A percentile compares a stretch with the other conserved stretches of the same genome.
Conservation (phyloP, 2,329 filamentous ascomycete genomes). For the Ustilaginoidea virens region DNA sequence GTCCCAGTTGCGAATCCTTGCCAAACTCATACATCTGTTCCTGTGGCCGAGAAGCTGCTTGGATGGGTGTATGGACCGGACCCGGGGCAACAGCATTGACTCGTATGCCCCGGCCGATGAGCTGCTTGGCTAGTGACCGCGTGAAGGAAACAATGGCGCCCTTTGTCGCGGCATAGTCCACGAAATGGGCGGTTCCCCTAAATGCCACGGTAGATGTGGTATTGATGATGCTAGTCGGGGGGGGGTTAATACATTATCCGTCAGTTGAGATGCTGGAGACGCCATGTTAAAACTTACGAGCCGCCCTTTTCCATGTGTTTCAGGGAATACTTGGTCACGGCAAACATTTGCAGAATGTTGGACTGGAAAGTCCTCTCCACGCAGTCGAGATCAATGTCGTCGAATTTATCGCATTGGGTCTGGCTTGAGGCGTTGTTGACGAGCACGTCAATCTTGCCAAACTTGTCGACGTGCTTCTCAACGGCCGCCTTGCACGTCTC, state of each 20-base stretch:
- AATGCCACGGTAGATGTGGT: slow-evolving; percentile 38
- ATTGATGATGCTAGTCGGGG: slow-evolving; percentile 35
- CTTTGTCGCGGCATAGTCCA: slow-evolving; percentile 43
- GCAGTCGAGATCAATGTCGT: slow-evolving; percentile 35
- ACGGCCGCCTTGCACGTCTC: slow-evolving; percentile 34
- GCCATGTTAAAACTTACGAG: no score
- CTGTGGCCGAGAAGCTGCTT: slow-evolving; percentile 24
- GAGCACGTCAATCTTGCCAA: slow-evolving; percentile 30
- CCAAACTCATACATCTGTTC: slow-evolving; percentile 30
- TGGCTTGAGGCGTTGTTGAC: slow-evolving; percentile 46
- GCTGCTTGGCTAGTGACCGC: slow-evolving; percentile 32
- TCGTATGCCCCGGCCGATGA: slow-evolving; percentile 39
- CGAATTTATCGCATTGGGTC: slow-evolving; percentile 34
- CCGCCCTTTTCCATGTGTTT: slow-evolving; percentile 36
- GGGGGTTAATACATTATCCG: not conserved
- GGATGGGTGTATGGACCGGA: no score
- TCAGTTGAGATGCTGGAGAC: no score
- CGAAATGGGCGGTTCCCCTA: slow-evolving; percentile 30
- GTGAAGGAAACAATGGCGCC: slow-evolving; percentile 43
- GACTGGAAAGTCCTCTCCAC: slow-evolving; percentile 41
- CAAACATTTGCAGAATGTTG: slow-evolving; percentile 43
- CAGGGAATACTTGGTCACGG: slow-evolving; percentile 40
- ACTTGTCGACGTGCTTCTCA: slow-evolving; percentile 34
- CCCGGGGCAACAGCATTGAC: no score
- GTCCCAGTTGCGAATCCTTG: slow-evolving; percentile 18